Conservation (phyloP, 257 asterid species). For the Avicennia marina region DNA sequence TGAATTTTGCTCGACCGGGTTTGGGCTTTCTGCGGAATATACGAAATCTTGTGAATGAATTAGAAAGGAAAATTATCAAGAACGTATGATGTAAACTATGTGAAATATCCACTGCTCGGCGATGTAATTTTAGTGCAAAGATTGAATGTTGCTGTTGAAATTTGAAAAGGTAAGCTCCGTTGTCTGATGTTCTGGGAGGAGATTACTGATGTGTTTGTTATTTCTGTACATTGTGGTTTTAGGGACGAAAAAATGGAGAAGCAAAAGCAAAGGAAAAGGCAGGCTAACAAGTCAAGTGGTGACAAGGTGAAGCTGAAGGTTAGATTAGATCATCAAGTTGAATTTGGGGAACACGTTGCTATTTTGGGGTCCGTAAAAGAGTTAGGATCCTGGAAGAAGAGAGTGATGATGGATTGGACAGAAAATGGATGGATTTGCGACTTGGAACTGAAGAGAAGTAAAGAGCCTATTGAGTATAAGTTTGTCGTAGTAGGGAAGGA, state of each 20-base stretch:
- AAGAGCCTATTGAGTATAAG: constrained; percentile 62
- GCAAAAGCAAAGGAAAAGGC: no score
- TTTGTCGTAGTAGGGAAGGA: constrained; percentile 62
- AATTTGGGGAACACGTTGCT: constrained; percentile 77
- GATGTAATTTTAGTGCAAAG: background rate
- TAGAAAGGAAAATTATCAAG: no score
- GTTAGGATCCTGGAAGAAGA: constrained; percentile 86
- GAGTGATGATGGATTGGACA: constrained; percentile 77
- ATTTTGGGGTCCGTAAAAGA: constrained; percentile 78
- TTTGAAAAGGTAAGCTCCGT: constrained; percentile 1
- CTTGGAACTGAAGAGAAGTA: constrained; percentile 48
- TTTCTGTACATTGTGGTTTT: constrained; percentile 15
- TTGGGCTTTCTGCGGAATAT: constrained; percentile 2
- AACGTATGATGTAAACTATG: no score
- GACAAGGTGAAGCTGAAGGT: constrained; percentile 51
- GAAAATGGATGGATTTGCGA: constrained; percentile 85
- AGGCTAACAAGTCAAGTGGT: constrained; percentile 31
- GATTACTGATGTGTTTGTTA: background rate
- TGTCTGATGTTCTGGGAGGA: background rate
- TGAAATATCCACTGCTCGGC: background rate
- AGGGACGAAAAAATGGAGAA: constrained; percentile 51
- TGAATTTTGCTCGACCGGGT: background rate
- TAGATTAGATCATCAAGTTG: constrained; percentile 70
- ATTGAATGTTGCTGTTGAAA: constrained; percentile 22
- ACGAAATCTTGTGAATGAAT: constrained; percentile 14